Conservation (phyloP, 192 early-diverging fungal genomes). For the Coemansia sp. region DNA sequence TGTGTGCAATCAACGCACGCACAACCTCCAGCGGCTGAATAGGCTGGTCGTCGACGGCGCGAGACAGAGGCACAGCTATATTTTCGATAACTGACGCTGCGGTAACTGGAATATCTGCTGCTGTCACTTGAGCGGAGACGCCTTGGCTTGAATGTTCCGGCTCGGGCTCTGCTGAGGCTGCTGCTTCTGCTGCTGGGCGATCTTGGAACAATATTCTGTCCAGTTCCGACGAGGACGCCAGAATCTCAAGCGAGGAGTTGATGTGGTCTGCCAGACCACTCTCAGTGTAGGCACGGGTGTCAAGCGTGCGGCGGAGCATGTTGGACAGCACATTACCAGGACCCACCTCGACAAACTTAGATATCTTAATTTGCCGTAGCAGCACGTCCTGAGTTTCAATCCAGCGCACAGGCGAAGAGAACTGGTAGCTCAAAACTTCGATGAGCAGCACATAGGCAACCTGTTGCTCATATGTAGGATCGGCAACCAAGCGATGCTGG, state of each 20-base stretch:
- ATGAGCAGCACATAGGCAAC: constrained; percentile 86
- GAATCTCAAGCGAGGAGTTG: constrained; percentile 60
- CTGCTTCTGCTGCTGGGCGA: too few relatives aligned
- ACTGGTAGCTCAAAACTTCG: constrained; percentile 92
- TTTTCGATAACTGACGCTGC: constrained; percentile 56
- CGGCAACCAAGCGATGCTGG: constrained; percentile 63
- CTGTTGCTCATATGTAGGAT: constrained; percentile 82
- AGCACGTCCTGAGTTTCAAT: constrained; percentile 96
- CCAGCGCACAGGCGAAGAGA: constrained; percentile 94
- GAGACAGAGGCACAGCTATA: constrained; percentile 57
- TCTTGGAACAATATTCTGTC: constrained; percentile 67
- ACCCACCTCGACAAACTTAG: constrained; percentile 90
- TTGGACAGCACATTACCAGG: constrained; percentile 88
- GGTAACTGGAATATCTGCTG: constrained; percentile 67
- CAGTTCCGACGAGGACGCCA: constrained; percentile 68
- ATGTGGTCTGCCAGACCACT: background rate
- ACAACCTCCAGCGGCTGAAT: constrained; percentile 84
- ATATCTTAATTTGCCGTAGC: constrained; percentile 83
- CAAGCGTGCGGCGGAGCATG: constrained; percentile 92
- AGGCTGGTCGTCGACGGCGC: constrained; percentile 74
- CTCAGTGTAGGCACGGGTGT: background rate
- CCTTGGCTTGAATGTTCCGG: background rate
- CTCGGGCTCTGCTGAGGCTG: background rate
- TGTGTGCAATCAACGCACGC: constrained; percentile 84
- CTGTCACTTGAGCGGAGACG: background rate